Percentiles rank a stretch among this genome's conserved stretches.
These are phyloP conservation scores for Croton setiger DNA, from an alignment of 441 rosid genomes.

Conservation along the genomic window DNA sequence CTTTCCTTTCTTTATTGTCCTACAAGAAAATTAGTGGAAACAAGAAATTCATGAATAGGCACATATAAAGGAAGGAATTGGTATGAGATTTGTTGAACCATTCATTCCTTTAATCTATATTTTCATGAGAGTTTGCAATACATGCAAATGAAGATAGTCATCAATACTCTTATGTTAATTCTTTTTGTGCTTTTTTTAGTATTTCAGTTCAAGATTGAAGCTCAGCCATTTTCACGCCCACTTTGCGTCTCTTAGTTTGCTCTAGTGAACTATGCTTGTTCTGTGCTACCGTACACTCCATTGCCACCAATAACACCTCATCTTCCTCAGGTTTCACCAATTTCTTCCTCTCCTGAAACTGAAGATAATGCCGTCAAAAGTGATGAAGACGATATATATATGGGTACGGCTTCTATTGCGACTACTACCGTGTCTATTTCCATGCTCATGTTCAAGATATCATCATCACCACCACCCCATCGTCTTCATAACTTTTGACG, in stretches of 20 bases:
- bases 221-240: conserved; percentile 39
- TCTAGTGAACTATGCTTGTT: conserved; percentile 48
- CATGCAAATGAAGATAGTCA: conserved; percentile 30
- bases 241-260: conserved; percentile 51
- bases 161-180: conserved; percentile 2
- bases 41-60: conserved; percentile 21
- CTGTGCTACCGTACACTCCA: conserved; percentile 25
- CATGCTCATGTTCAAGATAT: too few species aligned
- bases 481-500: too few species aligned
- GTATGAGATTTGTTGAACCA: not conserved
- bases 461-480: too few species aligned
- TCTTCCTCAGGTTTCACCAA: conserved; percentile 16
- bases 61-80: conserved; percentile 20
- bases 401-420: too few species aligned
- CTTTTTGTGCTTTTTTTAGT: conserved; percentile 11
- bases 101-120: not conserved
- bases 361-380: not conserved
- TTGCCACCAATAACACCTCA: conserved; percentile 10
- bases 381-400: not conserved
- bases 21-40: conserved; percentile 8
- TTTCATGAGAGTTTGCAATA: not conserved
- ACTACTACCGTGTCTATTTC: too few species aligned
- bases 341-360: conserved; percentile 24
- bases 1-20: conserved; percentile 5
- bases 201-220: conserved; percentile 7